Base-by-base conservation (phyloP, 2,329 filamentous ascomycete genomes). In the Gremmenia infestans region DNA sequence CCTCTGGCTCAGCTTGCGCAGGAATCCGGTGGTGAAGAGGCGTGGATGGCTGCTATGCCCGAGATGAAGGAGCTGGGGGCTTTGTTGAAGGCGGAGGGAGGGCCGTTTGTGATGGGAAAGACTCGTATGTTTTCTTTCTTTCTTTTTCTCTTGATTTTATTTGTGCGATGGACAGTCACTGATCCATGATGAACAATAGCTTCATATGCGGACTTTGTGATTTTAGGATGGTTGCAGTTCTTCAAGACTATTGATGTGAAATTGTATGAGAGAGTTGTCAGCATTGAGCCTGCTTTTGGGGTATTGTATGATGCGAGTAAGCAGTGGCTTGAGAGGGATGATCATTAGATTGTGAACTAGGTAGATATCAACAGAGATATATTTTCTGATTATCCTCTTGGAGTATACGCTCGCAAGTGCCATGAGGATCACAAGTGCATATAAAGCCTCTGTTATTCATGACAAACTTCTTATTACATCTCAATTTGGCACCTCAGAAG, bases 101-200 rank as follows among this genome's bases (percentile, higher is more conserved):
- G 87, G 0, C 81, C 81, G 0, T 89, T 81, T 66, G 82, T 89
- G 53, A 49, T 80, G 58, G 87, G 87, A 0, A 70, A 78, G 48
- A 76, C 74, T 37, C 52, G 61, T 67, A 46, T 52, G 61, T 63
- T 35, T 25, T 17, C 22, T 14, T 17, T 23, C 19, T 4, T 39
- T 11, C 9, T 32, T 39, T 39, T 4, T 39, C 2, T 11, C n/a
- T n/a, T n/a, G n/a, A n/a, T n/a, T n/a, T n/a, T n/a, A n/a, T n/a
- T n/a, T n/a, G n/a, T n/a, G n/a, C n/a, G n/a, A n/a, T n/a, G n/a
- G n/a, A n/a, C n/a, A 37, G 22, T 11, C 42, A 22, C 11, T 40
- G n/a, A 19, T 35, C n/a, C 11, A 45, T 53, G 17, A 56, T 45
- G 17, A 56, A 47, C 17, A 3, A 22, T 5, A 57, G 72, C 77